phyloP scores from a whole-genome alignment of 176 grass and related monocot genomes.

The Guadua angustifolia region DNA sequence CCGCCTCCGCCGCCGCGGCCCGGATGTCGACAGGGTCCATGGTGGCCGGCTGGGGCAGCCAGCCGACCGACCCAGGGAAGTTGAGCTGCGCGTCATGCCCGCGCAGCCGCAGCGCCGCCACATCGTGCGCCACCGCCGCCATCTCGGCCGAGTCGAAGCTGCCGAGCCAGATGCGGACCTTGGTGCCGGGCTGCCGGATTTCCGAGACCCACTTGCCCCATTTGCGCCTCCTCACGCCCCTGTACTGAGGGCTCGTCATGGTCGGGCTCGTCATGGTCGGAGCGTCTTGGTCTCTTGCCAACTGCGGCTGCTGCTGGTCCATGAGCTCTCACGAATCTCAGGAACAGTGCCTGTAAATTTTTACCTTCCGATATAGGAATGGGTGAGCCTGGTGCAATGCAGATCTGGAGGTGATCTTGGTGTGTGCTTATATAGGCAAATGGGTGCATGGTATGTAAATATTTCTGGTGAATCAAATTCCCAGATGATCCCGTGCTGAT shows the following conservation, averaged over 20 bases:
- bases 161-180: conserved; percentile 67
- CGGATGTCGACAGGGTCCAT: conserved; percentile 52
- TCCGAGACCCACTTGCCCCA: conserved; percentile 86
- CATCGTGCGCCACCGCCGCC: conserved; percentile 74
- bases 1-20: conserved; percentile 48
- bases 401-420: neutral
- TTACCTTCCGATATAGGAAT: too few relatives aligned
- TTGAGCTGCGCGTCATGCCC: conserved; percentile 62
- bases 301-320: conserved; percentile 1
- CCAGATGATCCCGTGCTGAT: neutral
- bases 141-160: conserved; percentile 73
- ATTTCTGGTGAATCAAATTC: neutral
- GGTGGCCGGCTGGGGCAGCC: conserved; percentile 56
- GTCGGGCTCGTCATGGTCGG: neutral
- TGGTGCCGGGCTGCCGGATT: conserved; percentile 69
- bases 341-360: too few relatives aligned
- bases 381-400: neutral
- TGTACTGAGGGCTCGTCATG: conserved; percentile 38
- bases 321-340: neutral
- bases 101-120: conserved; percentile 60
- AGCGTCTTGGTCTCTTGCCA: neutral
- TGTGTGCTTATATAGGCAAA: conserved; percentile 34
- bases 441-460: neutral
- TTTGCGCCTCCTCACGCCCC: conserved; percentile 59
- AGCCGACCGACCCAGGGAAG: conserved; percentile 54